Base-by-base conservation (phyloP, 192 early-diverging fungal species). In the Coemansia sp. region DNA sequence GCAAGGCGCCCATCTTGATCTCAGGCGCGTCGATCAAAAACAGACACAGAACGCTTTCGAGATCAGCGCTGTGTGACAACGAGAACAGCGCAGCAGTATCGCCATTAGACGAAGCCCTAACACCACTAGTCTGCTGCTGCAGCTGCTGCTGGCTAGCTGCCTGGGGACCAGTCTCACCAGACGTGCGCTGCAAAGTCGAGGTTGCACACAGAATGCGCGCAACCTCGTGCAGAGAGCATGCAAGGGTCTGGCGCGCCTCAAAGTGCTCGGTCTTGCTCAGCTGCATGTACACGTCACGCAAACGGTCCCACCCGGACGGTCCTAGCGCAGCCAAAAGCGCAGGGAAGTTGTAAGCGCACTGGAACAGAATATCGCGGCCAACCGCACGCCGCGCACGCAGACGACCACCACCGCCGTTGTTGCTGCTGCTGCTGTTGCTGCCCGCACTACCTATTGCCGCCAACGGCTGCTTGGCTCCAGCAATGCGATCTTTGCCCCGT, bases 1-100 rank as follows among this genome's bases (percentile, higher is more conserved):
- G 85, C 68, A 93, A 60, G 8, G 90, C 87, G 3, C 86, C 92
- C 72, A 90, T 87, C 61, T 91, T 90, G 60, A 93, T 88, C 45
- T 91, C 89, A 37, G 64, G 60, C 18, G 66, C 61, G 18, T 86
- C 85, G 33, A 83, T 79, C 37, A 86, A 55, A 48, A 86, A 86
- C 66, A 83, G 57, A 39, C 76, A 74, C 57, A 86, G 61, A 0
- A 83, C 71, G 62, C 71, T 75, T 59, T 86, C 85, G 55, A 79
- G 73, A 35, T 83, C 82, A 0, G 72, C 66, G 36, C 77, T 74
- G 11, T 70, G 61, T 51, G 69, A 45, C 12, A 70, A 17, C 54
- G 52, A 17, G 59, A 53, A 58, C 69, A 38, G 22, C 9, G 22
- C 11, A 14, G 9, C 2, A 4, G 41, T n/a, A 12, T 38, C 61